Evolutionary conservation across 306 rosid genomes (phyloP), one percentile per base, ranked within the genome.

Genomic region (Dryas drummondii): DNA sequence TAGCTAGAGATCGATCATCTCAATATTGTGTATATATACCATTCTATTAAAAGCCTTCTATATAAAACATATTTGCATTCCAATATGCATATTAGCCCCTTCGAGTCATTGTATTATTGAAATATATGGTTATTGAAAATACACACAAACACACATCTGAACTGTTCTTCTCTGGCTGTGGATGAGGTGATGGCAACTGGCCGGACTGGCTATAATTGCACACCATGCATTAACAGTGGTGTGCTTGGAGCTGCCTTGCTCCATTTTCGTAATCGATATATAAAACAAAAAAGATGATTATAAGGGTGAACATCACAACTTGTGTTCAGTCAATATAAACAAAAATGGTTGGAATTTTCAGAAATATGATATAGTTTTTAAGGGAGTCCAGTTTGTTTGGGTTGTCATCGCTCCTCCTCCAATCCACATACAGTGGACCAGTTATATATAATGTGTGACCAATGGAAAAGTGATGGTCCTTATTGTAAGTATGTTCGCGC

Each of bases 401-500:
- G 69, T n/a, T 65, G 69, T 42, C 69, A 65, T 44, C 14, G 50
- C 69, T 32, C 3, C 69, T 65, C 37, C 9, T 16, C 32, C 50
- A 45, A 42, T 44, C 52, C 2, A 45, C 8, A 65, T 65, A 65
- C 51, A 46, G 58, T 59, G 58, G 76, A 59, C 68, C 68, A 9
- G 56, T 27, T 15, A 59, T 14, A 32, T 32, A 32, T 32, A 32
- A 32, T 56, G 59, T 59, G 57, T 72, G 68, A 46, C n/a, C 2
- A 32, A 72, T 59, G 19, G 68, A 15, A 46, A 58, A 9, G 47
- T 60, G 76, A 72, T 58, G 76, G 37, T 32, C 22, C 68, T 72
- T 56, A 72, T 56, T 71, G 1, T 44, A 19, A 71, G 27, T 66
- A 71, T 58, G 76, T 72, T 72, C 76, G 26, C 9, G 0, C 76